Conservation (phyloP, 2,329 filamentous ascomycete species). For the Sporothrix pallida region DNA sequence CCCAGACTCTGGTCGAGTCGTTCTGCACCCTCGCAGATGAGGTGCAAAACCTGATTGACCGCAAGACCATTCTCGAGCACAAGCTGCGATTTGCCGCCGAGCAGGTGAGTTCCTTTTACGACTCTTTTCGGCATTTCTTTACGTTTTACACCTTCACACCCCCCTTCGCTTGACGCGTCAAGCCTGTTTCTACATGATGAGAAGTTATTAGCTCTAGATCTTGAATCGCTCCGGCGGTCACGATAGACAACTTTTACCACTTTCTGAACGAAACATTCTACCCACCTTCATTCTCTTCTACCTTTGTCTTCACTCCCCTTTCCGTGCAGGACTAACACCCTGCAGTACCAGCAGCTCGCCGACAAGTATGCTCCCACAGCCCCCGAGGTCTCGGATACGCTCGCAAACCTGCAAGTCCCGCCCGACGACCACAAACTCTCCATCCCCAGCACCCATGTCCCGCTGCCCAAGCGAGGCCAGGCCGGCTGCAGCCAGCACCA, state of each 20-base stretch:
- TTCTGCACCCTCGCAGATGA: slow-evolving; percentile 69
- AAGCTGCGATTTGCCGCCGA: slow-evolving; percentile 70
- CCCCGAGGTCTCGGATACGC: slow-evolving; percentile 68
- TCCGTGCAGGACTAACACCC: slow-evolving; percentile 28
- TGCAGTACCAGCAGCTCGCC: slow-evolving; percentile 67
- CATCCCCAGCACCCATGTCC: slow-evolving; percentile 58
- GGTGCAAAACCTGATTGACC: slow-evolving; percentile 66
- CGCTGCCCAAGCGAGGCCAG: slow-evolving; percentile 57
- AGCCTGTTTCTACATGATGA: slow-evolving; percentile 49
- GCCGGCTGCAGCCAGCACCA: slow-evolving; percentile 58
- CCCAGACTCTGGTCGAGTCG: slow-evolving; percentile 66
- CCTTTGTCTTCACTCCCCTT: not conserved
- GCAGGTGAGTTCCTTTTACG: slow-evolving; percentile 57
- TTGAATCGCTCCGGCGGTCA: slow-evolving; percentile 68
- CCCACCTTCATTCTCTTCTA: slow-evolving; percentile 19
- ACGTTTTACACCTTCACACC: not conserved
- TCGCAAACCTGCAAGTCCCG: slow-evolving; percentile 70
- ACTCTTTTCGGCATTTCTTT: not conserved
- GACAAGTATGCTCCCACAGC: slow-evolving; percentile 71
- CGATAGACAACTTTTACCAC: slow-evolving; percentile 65
- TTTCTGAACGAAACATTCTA: slow-evolving; percentile 48
- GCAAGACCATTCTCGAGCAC: slow-evolving; percentile 69
- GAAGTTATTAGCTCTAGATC: slow-evolving; percentile 80
- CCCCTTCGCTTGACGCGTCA: no score
- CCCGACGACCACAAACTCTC: slow-evolving; percentile 56